A percentile compares a stretch with the other conserved stretches of the same genome.
Evolutionary conservation across 208 protist species (phyloP).

Genomic region (Crithidia sp.): DNA sequence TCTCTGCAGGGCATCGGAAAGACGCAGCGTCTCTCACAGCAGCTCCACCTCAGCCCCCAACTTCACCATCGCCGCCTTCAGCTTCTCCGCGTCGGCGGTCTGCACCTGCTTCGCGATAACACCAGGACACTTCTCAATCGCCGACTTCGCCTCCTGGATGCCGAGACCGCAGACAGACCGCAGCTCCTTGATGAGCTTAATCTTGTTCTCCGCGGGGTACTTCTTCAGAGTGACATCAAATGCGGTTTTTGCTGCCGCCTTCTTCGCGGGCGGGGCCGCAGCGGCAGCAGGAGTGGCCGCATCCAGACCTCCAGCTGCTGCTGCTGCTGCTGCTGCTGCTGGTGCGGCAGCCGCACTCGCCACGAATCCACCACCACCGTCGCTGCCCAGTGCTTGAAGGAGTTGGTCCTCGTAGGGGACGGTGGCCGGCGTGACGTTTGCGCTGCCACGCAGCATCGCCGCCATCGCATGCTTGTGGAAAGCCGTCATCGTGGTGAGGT

Average conservation of each 20-base stretch:
- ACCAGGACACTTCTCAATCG: constrained; percentile 82
- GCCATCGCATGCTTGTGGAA: constrained; percentile 69
- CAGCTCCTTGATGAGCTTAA: constrained; percentile 89
- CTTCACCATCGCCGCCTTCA: constrained; percentile 69
- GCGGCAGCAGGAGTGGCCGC: constrained; percentile 15
- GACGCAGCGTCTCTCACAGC: constrained; percentile 20
- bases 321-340: constrained; percentile 9
- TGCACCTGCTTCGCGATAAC: constrained; percentile 70
- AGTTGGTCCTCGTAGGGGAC: constrained; percentile 72
- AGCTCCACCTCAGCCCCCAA: constrained; percentile 78
- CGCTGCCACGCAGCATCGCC: constrained; percentile 51
- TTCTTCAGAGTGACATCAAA: constrained; percentile 77
- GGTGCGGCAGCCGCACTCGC: constrained; percentile 14
- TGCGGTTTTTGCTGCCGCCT: constrained; percentile 67
- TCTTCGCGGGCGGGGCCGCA: constrained; percentile 42
- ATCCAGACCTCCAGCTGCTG: background rate
- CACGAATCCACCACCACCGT: background rate
- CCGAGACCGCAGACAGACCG: constrained; percentile 61
- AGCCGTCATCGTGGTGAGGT: constrained; percentile 45
- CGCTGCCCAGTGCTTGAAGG: constrained; percentile 60
- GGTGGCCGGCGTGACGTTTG: background rate
- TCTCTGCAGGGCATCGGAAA: constrained; percentile 2
- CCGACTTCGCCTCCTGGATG: constrained; percentile 80
- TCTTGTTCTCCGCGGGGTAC: constrained; percentile 74
- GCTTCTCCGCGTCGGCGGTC: constrained; percentile 80